phyloP scores from a whole-genome alignment of 2,329 filamentous ascomycete genomes.

The Diplodia scrobiculata region DNA sequence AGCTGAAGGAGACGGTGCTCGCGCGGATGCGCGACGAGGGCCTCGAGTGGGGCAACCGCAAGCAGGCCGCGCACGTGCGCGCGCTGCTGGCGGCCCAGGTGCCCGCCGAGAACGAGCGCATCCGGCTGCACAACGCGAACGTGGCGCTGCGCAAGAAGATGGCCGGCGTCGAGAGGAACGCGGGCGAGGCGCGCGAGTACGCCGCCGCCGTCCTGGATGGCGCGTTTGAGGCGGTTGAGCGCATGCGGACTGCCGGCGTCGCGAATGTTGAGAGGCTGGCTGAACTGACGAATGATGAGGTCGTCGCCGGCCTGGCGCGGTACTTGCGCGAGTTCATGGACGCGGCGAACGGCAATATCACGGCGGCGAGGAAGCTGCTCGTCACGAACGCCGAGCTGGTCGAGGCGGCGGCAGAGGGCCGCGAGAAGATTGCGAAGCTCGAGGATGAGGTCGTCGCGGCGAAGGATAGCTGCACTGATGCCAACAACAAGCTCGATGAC shows the following conservation, averaged over 20 bases:
- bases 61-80: not conserved
- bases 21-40: not conserved
- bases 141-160: not conserved
- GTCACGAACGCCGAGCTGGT: not conserved
- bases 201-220: not conserved
- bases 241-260: not conserved
- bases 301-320: not conserved
- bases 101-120: not conserved
- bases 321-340: not conserved
- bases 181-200: not conserved
- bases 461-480: not conserved
- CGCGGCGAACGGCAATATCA: not conserved
- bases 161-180: not conserved
- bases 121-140: too few relatives aligned
- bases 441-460: not conserved
- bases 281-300: not conserved
- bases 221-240: fast-evolving
- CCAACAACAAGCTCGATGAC: not conserved
- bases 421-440: not conserved
- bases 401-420: not conserved
- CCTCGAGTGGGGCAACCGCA: not conserved
- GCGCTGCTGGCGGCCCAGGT: not conserved
- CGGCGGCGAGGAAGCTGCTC: not conserved
- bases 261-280: not conserved
- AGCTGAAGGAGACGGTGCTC: not conserved